Percentiles rank a stretch among this genome's conserved stretches.
These are phyloP conservation scores for Cryphonectria carpinicola DNA, from an alignment of 2,329 filamentous ascomycete species.

Conservation along the genomic window DNA sequence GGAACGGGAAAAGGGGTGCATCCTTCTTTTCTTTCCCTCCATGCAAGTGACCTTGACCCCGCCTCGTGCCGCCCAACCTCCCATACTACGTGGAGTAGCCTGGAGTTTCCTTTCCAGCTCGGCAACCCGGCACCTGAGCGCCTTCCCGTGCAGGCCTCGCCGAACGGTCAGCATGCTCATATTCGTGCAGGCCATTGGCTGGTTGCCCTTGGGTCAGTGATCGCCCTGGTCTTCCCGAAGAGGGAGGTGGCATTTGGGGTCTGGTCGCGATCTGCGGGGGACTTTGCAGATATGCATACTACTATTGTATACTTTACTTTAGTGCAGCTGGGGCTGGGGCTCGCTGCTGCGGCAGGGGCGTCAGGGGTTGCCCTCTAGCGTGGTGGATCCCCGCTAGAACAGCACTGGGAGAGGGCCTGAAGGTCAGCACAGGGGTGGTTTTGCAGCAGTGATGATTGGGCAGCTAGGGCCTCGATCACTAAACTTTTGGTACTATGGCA, in stretches of 20 bases:
- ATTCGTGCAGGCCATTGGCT: conserved; percentile 6
- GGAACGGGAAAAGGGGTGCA: not conserved
- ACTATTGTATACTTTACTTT: not conserved
- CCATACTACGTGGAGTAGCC: not conserved
- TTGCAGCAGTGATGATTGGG: conserved; percentile 11
- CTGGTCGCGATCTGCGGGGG: conserved; percentile 15
- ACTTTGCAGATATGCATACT: not conserved
- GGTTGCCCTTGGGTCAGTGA: not conserved
- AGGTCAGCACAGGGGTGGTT: conserved; percentile 16
- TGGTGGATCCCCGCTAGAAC: not conserved
- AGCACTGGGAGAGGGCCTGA: not conserved
- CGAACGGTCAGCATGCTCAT: conserved; percentile 9
- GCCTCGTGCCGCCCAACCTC: not conserved
- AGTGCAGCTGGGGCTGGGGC: not conserved
- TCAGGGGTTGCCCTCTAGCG: not conserved
- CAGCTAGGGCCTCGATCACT: too few relatives aligned
- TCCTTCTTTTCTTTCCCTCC: not conserved
- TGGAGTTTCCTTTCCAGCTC: not conserved
- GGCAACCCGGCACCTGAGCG: conserved; percentile 2
- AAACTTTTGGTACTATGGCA: not conserved
- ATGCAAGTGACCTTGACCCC: not conserved
- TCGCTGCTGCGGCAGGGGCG: not conserved
- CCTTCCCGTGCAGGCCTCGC: conserved; percentile 7
- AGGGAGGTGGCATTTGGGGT: conserved; percentile 17
- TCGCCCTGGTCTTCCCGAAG: conserved; percentile 10